Percentiles rank a stretch among this genome's conserved stretches.
These are phyloP conservation scores for Porogramme epimiltina DNA, from an alignment of 1,284 basidiomycete genomes.

Conservation along the genomic window DNA sequence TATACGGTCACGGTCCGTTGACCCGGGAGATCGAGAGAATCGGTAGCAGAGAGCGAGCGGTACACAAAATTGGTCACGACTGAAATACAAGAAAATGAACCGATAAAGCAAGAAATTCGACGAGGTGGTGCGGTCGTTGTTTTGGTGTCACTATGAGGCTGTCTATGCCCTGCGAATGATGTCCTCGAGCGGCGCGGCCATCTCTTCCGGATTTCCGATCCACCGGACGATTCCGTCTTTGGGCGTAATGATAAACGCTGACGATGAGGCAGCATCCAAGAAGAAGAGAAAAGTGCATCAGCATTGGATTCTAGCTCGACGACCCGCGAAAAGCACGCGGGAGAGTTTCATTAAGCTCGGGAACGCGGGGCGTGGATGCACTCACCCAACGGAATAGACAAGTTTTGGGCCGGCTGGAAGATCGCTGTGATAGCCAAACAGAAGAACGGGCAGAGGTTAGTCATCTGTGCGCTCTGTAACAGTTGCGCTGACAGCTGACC, in stretches of 20 bases:
- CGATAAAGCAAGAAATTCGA: too few relatives aligned
- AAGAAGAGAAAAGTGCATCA: neutral
- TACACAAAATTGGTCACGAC: too few relatives aligned
- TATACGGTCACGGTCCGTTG: too few relatives aligned
- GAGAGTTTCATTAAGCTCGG: slow-evolving; percentile 20
- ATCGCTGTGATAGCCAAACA: slow-evolving; percentile 24
- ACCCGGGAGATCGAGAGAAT: too few relatives aligned
- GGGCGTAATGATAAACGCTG: slow-evolving; percentile 35
- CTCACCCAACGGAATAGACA: slow-evolving; percentile 34
- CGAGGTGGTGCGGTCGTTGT: too few relatives aligned
- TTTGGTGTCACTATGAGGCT: neutral
- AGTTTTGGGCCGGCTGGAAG: slow-evolving; percentile 33
- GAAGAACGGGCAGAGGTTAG: neutral
- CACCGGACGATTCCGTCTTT: slow-evolving; percentile 32
- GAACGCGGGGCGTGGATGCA: slow-evolving; percentile 4
- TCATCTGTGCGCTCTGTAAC: too few relatives aligned
- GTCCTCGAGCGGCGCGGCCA: slow-evolving; percentile 28
- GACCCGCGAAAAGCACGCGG: neutral
- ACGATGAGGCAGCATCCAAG: neutral
- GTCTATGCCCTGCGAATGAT: slow-evolving; percentile 20
- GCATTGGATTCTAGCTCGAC: neutral
- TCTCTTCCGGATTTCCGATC: slow-evolving; percentile 36
- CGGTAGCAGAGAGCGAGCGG: too few relatives aligned
- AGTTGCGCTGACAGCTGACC: neutral
- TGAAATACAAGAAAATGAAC: too few relatives aligned